Percentiles rank a stretch among this genome's conserved stretches.
phyloP scores from a whole-genome alignment of 306 rosid species.

The Cotoneaster glaucophyllus region DNA sequence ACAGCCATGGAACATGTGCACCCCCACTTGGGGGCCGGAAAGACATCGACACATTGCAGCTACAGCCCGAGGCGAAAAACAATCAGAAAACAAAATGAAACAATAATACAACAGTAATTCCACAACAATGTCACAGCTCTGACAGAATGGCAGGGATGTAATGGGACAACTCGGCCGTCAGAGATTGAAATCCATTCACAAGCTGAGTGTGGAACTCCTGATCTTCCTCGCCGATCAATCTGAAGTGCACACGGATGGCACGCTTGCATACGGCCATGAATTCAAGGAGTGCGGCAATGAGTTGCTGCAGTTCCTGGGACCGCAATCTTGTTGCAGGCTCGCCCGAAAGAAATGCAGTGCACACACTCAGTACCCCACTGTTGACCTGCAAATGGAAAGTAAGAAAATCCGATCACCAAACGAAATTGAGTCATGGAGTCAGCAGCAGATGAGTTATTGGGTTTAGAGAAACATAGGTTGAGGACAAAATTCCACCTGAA shows the following conservation, averaged over 20 bases:
- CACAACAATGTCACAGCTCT: slow-evolving; percentile 50
- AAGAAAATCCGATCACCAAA: background rate
- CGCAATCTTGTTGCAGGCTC: slow-evolving; percentile 96
- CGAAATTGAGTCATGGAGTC: background rate
- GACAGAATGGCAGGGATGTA: slow-evolving; percentile 96
- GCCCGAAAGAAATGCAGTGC: slow-evolving; percentile 97
- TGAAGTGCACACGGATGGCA: slow-evolving; percentile 87
- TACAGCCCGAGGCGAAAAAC: background rate
- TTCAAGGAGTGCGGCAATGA: slow-evolving; percentile 94
- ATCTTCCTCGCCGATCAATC: slow-evolving; percentile 95
- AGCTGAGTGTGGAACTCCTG: slow-evolving; percentile 98
- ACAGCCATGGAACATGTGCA: background rate
- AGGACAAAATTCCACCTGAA: slow-evolving; percentile 45
- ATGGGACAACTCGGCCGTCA: slow-evolving; percentile 92
- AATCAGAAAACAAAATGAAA: background rate
- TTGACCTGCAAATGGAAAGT: slow-evolving; percentile 58
- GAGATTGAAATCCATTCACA: slow-evolving; percentile 92
- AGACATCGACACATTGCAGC: background rate
- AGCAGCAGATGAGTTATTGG: background rate
- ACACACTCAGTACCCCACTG: slow-evolving; percentile 92
- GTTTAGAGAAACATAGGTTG: background rate
- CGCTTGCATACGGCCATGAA: slow-evolving; percentile 99
- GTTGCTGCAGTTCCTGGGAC: slow-evolving; percentile 95
- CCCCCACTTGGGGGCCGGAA: background rate
- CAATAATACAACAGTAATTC: background rate